Percentiles rank a stretch among this genome's conserved stretches.
Conservation (phyloP, 495 filamentous ascomycete genomes). For the Chaetomium cochliodes region DNA sequence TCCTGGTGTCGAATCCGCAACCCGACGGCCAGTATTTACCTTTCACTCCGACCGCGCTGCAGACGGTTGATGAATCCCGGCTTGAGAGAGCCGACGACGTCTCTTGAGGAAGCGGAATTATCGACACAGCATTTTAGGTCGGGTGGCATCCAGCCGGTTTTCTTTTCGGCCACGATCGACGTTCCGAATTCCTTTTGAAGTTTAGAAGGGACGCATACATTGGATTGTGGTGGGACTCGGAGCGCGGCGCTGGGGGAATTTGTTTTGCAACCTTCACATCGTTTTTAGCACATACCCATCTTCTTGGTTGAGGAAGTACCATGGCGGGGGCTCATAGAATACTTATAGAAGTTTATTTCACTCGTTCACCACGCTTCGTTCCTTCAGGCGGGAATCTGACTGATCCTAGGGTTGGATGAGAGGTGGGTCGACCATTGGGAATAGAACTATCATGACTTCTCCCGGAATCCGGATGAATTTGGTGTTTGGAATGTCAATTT, state of each 20-base stretch:
- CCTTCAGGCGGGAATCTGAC: no score
- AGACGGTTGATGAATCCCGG: conserved; percentile 31
- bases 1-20: conserved; percentile 31
- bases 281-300: conserved; percentile 4
- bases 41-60: conserved; percentile 24
- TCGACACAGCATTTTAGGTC: not conserved
- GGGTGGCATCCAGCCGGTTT: not conserved
- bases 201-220: not conserved
- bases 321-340: not conserved
- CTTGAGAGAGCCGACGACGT: conserved; percentile 26
- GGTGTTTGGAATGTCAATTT: no score
- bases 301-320: not conserved
- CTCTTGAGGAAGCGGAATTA: not conserved
- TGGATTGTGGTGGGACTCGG: not conserved
- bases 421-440: no score
- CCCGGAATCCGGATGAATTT: no score
- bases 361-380: no score
- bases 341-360: conserved; percentile 4
- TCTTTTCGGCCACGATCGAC: not conserved
- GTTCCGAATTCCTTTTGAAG: not conserved
- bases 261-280: not conserved
- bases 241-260: conserved; percentile 8
- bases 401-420: no score
- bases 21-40: conserved; percentile 26
- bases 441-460: no score